Conservation (phyloP, 345 rosid genomes). For the Geranium brycei region DNA sequence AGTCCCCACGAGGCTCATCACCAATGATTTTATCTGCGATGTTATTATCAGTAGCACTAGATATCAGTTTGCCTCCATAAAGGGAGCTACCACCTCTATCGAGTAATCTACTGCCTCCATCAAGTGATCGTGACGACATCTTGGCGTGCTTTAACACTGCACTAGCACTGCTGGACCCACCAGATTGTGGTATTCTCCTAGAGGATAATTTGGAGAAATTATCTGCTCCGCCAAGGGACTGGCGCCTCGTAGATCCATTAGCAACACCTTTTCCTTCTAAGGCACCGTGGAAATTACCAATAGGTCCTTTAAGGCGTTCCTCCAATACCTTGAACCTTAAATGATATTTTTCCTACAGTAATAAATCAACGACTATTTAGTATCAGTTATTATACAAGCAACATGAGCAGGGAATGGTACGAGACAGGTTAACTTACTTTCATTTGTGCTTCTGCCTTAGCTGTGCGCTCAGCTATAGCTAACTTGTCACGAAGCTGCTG, state of each 20-base stretch:
- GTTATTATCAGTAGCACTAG: constrained; percentile 12
- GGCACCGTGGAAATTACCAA: constrained; percentile 11
- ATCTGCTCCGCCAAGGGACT: constrained; percentile 29
- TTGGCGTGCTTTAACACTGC: constrained; percentile 19
- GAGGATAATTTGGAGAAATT: constrained; percentile 15
- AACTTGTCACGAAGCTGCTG: constrained; percentile 38
- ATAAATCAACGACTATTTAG: not conserved
- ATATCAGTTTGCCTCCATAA: constrained; percentile 13
- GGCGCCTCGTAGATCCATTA: constrained; percentile 23
- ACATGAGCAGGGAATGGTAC: not conserved
- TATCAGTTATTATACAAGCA: not conserved
- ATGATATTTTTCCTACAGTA: constrained; percentile 31
- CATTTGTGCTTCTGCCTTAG: constrained; percentile 37
- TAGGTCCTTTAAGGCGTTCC: constrained; percentile 25
- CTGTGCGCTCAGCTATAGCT: constrained; percentile 32
- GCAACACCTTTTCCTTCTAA: constrained; percentile 15
- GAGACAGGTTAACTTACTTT: constrained; percentile 17
- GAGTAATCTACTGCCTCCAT: constrained; percentile 21
- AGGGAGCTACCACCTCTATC: constrained; percentile 17
- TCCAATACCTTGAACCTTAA: constrained; percentile 34
- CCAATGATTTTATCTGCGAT: constrained; percentile 8
- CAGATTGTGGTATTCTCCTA: constrained; percentile 16
- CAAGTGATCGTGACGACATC: constrained; percentile 22
- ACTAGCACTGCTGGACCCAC: constrained; percentile 21
- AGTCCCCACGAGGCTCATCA: constrained; percentile 8